Evolutionary conservation across 768 basidiomycete species (phyloP), one percentile per base, ranked within the genome.

Genomic region (Suillus hirtellus): DNA sequence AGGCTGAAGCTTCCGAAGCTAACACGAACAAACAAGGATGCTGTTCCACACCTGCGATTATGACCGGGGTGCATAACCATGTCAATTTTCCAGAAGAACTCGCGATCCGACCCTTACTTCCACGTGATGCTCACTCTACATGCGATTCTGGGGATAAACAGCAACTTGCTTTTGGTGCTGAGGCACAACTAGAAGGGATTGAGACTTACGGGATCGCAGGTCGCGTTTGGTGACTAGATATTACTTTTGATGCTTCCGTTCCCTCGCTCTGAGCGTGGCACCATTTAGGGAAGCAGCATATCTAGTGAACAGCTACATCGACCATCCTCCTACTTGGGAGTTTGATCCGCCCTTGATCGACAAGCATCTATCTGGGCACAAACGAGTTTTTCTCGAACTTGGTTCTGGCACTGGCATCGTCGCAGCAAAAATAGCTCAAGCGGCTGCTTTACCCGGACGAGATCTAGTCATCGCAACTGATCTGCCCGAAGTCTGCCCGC

Each of bases 161-260:
- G 11, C n/a, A 58, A 40, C 9, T 21, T 58, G 55, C 27, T 2
- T 79, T 82, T 42, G 72, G 75, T 34, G 63, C 66, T 24, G 68
- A 66, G 54, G 77, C 75, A 52, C 90, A 90, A 72, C 77, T 77
- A 62, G 73, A 79, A 17, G 85, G 89, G 6, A 95, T 95, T 60
- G 75, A 79, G 17, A 78, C 78, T 67, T 93, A 89, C 71, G 92
- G 93, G 5, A 95, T 95, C 62, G 93, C 92, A 9, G 91, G 92
- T 38, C 81, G 90, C 74, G 86, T 95, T 54, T 95, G 93, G 93
- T 91, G 80, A 79, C 72, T 70, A 66, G 60, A 58, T 17, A 19
- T 58, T 24, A 6, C 59, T 60, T 60, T 54, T 64, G 59, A 52
- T n/a, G 44, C 42, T 63, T 38, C 65, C 70, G 59, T 62, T 68